These are phyloP conservation scores for Aspergillus tubingensis DNA, from an alignment of 2,329 filamentous ascomycete species.

Conservation along the genomic window DNA sequence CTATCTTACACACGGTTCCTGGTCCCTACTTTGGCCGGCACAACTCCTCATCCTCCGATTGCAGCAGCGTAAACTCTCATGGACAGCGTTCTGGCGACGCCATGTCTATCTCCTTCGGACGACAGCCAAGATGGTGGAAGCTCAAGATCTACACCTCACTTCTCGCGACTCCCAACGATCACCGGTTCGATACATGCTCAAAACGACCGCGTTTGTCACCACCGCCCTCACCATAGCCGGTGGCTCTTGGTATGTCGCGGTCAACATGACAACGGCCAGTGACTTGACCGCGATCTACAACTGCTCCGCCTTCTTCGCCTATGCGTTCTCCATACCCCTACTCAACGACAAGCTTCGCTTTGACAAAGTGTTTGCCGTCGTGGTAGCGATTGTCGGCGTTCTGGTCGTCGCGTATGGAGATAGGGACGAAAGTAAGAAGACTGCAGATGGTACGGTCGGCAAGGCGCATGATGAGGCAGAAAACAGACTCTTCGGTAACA, in stretches of 20 bases:
- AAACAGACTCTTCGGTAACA: slow-evolving; percentile 77
- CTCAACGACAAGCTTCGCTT: slow-evolving; percentile 79
- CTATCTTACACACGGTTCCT: slow-evolving; percentile 91
- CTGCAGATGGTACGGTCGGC: slow-evolving; percentile 31
- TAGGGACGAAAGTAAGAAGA: slow-evolving; percentile 55
- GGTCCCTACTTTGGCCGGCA: slow-evolving; percentile 83
- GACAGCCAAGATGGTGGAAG: slow-evolving; percentile 82
- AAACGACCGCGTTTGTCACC: slow-evolving; percentile 79
- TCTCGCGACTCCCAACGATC: slow-evolving; percentile 42
- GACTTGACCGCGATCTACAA: slow-evolving; percentile 99
- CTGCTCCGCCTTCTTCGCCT: slow-evolving; percentile 97
- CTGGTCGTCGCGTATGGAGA: slow-evolving; percentile 96
- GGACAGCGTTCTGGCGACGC: slow-evolving; percentile 80
- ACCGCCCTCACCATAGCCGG: slow-evolving; percentile 85
- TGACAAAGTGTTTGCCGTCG: slow-evolving; percentile 84
- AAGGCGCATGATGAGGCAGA: slow-evolving; percentile 57
- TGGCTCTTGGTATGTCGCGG: slow-evolving; percentile 92
- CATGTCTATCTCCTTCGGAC: slow-evolving; percentile 65
- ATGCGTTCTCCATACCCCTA: slow-evolving; percentile 90
- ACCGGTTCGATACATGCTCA: slow-evolving; percentile 72
- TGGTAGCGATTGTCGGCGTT: slow-evolving; percentile 84
- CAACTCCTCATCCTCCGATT: slow-evolving; percentile 79
- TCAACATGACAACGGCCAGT: slow-evolving; percentile 87
- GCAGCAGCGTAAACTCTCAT: slow-evolving; percentile 76
- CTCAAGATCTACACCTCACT: slow-evolving; percentile 68